These are phyloP conservation scores for Mycena crocata DNA, from an alignment of 768 basidiomycete species.

Conservation along the genomic window DNA sequence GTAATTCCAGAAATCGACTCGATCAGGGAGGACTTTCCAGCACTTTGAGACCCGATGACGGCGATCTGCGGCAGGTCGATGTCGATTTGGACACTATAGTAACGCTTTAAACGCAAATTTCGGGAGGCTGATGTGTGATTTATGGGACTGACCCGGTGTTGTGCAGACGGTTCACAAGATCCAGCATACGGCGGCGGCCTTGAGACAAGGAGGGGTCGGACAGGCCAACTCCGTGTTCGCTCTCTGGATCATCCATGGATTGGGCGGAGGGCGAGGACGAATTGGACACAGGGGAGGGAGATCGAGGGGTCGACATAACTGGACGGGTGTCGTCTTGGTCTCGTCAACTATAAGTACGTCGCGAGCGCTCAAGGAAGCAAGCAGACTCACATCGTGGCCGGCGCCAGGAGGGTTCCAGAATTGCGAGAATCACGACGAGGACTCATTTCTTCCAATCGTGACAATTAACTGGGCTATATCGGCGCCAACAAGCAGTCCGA, in stretches of 20 bases:
- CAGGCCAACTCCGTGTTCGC: constrained; percentile 58
- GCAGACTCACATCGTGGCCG: too few species aligned
- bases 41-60: constrained; percentile 79
- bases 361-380: too few species aligned
- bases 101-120: not conserved
- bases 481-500: too few species aligned
- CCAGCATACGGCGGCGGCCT: constrained; percentile 62
- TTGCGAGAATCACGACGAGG: too few species aligned
- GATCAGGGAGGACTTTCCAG: constrained; percentile 82
- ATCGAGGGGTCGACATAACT: not conserved
- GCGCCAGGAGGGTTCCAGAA: too few species aligned
- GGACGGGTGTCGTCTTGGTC: too few species aligned
- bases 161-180: constrained; percentile 69
- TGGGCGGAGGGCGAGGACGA: not conserved
- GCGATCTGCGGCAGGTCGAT: constrained; percentile 81
- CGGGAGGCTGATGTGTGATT: not conserved
- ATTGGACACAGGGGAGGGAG: not conserved
- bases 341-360: too few species aligned
- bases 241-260: not conserved
- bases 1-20: constrained; percentile 82
- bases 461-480: too few species aligned
- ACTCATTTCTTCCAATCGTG: too few species aligned
- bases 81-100: constrained; percentile 70
- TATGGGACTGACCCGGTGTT: constrained; percentile 63
- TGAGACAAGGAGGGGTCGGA: constrained; percentile 58